These are phyloP conservation scores for Acer yangbiense DNA, from an alignment of 345 rosid species.

Conservation along the genomic window DNA sequence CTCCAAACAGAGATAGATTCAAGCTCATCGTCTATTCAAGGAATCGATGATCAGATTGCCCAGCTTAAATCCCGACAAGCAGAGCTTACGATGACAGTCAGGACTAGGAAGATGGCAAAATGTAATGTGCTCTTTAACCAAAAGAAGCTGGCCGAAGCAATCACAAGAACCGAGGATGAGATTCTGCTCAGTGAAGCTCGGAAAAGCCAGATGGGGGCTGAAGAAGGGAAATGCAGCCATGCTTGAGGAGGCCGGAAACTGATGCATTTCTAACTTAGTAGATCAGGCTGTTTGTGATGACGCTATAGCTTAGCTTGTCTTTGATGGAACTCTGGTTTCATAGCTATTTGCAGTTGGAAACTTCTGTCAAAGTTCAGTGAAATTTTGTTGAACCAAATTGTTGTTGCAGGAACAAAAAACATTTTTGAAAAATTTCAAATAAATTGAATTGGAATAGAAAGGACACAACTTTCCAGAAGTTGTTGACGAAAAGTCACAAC, in stretches of 20 bases:
- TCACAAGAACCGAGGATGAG: conserved; percentile 52
- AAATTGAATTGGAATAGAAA: too few species aligned
- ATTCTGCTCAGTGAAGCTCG: conserved; percentile 50
- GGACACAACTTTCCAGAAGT: too few species aligned
- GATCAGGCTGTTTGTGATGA: background rate
- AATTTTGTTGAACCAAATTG: too few species aligned
- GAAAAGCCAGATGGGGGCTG: conserved; percentile 50
- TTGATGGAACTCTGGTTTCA: background rate
- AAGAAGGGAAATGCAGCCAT: conserved; percentile 51
- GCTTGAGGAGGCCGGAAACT: conserved; percentile 49
- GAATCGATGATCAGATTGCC: conserved; percentile 58
- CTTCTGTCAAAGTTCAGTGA: too few species aligned
- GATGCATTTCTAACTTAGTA: background rate
- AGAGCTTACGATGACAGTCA: conserved; percentile 36
- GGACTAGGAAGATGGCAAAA: conserved; percentile 42
- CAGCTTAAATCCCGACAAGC: conserved; percentile 47
- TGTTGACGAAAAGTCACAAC: too few species aligned
- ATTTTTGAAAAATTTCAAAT: too few species aligned
- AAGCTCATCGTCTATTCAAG: conserved; percentile 38
- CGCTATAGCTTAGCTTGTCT: background rate
- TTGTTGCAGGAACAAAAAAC: too few species aligned
- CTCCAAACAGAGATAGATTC: conserved; percentile 55
- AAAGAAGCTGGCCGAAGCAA: conserved; percentile 48
- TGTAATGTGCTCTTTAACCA: conserved; percentile 45
- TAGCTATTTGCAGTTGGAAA: too few species aligned